Base-by-base conservation (phyloP, 176 grass and related monocot genomes). In the Chrysopogon serrulatus region DNA sequence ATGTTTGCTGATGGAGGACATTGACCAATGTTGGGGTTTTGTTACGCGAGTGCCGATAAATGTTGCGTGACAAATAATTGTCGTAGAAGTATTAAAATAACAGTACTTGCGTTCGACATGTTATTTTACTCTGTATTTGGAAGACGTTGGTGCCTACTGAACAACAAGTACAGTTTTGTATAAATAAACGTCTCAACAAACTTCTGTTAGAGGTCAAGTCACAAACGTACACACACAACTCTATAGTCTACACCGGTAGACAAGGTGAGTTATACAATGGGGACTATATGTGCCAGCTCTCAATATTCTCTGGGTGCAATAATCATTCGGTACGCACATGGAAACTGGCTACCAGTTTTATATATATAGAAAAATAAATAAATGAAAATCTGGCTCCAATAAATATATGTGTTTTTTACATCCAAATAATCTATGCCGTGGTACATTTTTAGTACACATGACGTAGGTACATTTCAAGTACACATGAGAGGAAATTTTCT, bases 101-200 rank as follows among this genome's bases (percentile, higher is more conserved):
- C 5, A 21, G 37, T 35, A 44, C 27, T 35, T 64, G 27, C 17
- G 4, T n/a, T 17, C 24, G 34, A 36, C 21, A 64, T 62, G 54
- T 65, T 35, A 13, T 26, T 47, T 34, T 48, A 66, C 34, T 65
- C 5, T 35, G 21, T 24, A 36, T 8, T 80, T 67, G 19, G 19
- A 36, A 10, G 19, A 67, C 30, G 13, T 43, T 61, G 16, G 41
- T 6, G 23, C 21, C 30, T 45, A 21, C 16, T 6, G 17, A 59
- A 42, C 35, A 42, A 36, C 31, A 35, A 48, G 17, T 14, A 19
- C 4, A 27, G 3, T 14, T 47, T 51, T 39, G 15, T 49, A 51
- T 65, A 6, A 30, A 19, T 30, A 14, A 49, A 12, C 1, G 68
- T 71, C n/a, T 33, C 79, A 88, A 88, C 65, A 9, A 87, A 88